These are phyloP conservation scores for Dujonia santamariae DNA, from an alignment of 1,139 yeast genomes.

Conservation along the genomic window DNA sequence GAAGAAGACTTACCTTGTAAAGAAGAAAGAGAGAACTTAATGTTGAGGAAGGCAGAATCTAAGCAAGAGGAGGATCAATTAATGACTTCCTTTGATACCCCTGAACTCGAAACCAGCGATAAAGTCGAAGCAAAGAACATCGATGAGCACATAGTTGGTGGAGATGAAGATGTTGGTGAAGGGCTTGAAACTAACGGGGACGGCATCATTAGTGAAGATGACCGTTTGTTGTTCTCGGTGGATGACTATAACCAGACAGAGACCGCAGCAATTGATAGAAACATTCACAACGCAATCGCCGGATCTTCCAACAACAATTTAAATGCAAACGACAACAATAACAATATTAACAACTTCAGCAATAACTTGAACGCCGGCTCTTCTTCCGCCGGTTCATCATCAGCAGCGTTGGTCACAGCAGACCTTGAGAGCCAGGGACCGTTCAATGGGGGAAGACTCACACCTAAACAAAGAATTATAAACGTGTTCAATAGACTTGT, in stretches of 20 bases:
- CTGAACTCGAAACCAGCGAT: slow-evolving; percentile 6
- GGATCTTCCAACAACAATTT: slow-evolving; percentile 13
- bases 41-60: too few relatives aligned
- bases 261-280: slow-evolving; percentile 13
- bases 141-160: slow-evolving; percentile 1
- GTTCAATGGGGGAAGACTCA: slow-evolving; percentile 15
- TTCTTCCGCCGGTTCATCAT: not conserved
- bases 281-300: slow-evolving; percentile 14
- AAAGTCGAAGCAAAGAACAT: not conserved
- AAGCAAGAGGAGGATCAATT: slow-evolving; percentile 5
- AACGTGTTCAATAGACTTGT: slow-evolving; percentile 33
- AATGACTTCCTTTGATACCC: slow-evolving; percentile 10
- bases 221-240: not conserved
- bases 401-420: not conserved
- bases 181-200: too few relatives aligned
- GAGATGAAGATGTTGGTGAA: not conserved
- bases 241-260: not conserved
- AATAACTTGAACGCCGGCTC: slow-evolving; percentile 9
- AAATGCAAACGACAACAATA: too few relatives aligned
- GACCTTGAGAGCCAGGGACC: slow-evolving; percentile 21
- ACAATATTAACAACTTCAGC: not conserved
- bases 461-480: slow-evolving; percentile 29
- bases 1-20: too few relatives aligned
- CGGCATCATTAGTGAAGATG: not conserved
- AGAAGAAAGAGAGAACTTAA: too few relatives aligned